Evolutionary conservation across 2,329 filamentous ascomycete genomes (phyloP), one percentile per base, ranked within the genome.

Genomic region (Stemphylium vesicarium): DNA sequence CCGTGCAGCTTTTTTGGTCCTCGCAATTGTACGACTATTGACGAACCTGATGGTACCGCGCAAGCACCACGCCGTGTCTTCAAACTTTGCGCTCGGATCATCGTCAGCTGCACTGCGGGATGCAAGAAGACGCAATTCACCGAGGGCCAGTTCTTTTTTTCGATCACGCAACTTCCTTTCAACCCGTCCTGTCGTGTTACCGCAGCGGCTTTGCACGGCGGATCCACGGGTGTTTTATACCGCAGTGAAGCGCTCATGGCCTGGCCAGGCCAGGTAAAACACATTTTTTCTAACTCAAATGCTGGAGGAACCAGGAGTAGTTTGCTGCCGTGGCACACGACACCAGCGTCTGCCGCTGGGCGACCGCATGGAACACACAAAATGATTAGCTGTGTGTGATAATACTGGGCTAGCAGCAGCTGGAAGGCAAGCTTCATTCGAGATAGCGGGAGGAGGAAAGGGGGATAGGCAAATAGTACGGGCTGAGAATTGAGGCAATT

Each of bases 41-140:
- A 61, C 51, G 44, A 42, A 37, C 32, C 33, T 49, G 3, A 40
- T 52, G 45, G 40, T 43, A 48, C 32, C 31, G 35, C 33, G 49
- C 49, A 35, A 55, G 15, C 36, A 33, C 31, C 12, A 49, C 41
- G 50, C 40, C 40, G 48, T 57, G 50, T 50, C 43, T 46, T 50
- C 32, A 22, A 22, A 44, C 43, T 16, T 49, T 38, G 50, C 49
- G 42, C 37, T 57, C 47, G 37, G 47, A 53, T 53, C 46, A 52
- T 41, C 24, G 54, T 56, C 60, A 59, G 54, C 57, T 60, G 57
- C 33, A 44, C 50, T 44, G 37, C 32, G 43, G 44, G 44, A 53
- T 39, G 13, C 33, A 54, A 38, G 37, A 53, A 48, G 43, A 24
- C 33, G 24, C 43, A 42, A 33, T 26, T 11, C 39, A 15, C 33